Percentiles rank a stretch among this genome's conserved stretches.
phyloP scores from a whole-genome alignment of 2,329 filamentous ascomycete species.

The Fusarium haematococcum region DNA sequence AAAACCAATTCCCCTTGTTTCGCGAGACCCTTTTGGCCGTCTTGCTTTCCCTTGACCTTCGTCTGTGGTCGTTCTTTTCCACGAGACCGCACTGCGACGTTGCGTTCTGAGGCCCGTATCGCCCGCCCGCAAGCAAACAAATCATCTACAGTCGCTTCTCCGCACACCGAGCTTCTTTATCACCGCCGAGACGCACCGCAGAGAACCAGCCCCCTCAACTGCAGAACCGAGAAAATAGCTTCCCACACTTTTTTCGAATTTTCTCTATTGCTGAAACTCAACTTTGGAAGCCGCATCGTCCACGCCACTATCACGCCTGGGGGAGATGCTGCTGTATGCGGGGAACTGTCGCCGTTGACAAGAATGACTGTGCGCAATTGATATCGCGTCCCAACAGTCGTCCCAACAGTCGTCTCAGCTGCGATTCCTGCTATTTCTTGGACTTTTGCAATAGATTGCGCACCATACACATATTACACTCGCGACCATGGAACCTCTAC shows the following conservation, averaged over 20 bases:
- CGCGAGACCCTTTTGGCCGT: slow-evolving; percentile 16
- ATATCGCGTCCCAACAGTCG: slow-evolving; percentile 36
- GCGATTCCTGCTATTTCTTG: slow-evolving; percentile 25
- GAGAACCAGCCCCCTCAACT: slow-evolving; percentile 15
- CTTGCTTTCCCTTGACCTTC: slow-evolving; percentile 13
- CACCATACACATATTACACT: slow-evolving; percentile 19
- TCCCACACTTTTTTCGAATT: slow-evolving; percentile 19
- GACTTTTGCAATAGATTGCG: slow-evolving; percentile 20
- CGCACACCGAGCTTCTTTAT: slow-evolving; percentile 20
- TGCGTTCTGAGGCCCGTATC: slow-evolving; percentile 25
- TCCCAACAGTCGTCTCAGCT: slow-evolving; percentile 32
- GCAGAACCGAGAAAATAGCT: slow-evolving; percentile 18
- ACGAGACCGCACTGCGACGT: slow-evolving; percentile 10
- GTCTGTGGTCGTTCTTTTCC: slow-evolving; percentile 4
- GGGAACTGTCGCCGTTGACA: slow-evolving; percentile 42
- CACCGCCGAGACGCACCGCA: slow-evolving; percentile 15
- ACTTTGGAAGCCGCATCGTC: slow-evolving; percentile 6
- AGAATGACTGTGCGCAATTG: slow-evolving; percentile 47
- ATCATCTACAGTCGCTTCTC: slow-evolving; percentile 22
- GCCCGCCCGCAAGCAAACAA: slow-evolving; percentile 22
- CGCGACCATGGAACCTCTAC: slow-evolving; percentile 64
- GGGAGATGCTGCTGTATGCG: slow-evolving; percentile 42
- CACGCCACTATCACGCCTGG: slow-evolving; percentile 24
- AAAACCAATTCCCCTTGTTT: slow-evolving; percentile 20
- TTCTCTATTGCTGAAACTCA: slow-evolving; percentile 7